Base-by-base conservation (phyloP, 768 basidiomycete species). In the Hypholoma fasciculare region DNA sequence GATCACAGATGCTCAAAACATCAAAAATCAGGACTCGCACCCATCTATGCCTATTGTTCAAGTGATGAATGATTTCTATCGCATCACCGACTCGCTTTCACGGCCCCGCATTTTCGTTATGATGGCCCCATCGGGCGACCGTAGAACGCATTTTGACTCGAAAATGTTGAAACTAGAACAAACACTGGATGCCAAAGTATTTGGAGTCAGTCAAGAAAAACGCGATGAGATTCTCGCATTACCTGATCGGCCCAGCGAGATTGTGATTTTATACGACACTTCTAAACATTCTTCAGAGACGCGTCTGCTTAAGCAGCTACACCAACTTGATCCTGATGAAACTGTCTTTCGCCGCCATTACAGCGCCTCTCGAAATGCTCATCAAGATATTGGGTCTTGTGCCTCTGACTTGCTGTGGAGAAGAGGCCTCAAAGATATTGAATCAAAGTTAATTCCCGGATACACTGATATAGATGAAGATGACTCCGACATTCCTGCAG, bases 391-490 rank as follows among this genome's bases (percentile, higher is more conserved):
- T 30, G 91, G 91, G 7, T 62, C 79, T 38, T 91, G 87, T 61
- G 90, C 87, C 49, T 77, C 85, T 38, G 88, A 92, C 62, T 72
- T 90, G 37, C 73, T 88, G 49, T 92, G 88, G 90, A 78, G 85
- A 61, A 79, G 78, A 43, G 79, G 79, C 19, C 61, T 82, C 47
- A 79, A 74, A 59, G 74, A 75, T 4, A 70, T 76, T 34, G 77
- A 79, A 51, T 56, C 64, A 9, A 58, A 60, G 46, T 58, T 67
- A 49, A 63, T 64, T n/a, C 66, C 68, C n/a, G 71, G 70, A 49
- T 67, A 74, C 48, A 73, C 72, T 6, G 72, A 78, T 16, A 67
- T 72, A n/a, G 76, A 75, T 7, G 71, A 70, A 20, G 63, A 67
- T 44, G 63, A 72, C 54, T 58, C 62, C 38, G 61, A 65, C 34